phyloP scores from a whole-genome alignment of 2,329 filamentous ascomycete genomes.

The Colletotrichum cereale region DNA sequence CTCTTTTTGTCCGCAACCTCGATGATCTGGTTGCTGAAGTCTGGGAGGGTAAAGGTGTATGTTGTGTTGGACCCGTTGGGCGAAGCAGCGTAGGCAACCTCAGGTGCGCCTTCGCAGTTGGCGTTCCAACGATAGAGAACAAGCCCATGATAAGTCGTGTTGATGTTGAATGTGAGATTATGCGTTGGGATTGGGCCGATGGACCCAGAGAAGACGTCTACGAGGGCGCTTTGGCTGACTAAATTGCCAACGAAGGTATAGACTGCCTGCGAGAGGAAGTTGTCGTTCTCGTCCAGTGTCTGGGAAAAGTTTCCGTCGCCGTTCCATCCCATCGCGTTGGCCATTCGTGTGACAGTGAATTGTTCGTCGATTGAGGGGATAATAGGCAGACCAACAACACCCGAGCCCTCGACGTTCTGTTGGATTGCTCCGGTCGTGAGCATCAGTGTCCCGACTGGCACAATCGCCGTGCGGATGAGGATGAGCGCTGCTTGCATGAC shows the following conservation, averaged over 20 bases:
- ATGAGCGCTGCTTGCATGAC: slow-evolving; percentile 26
- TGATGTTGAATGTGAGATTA: slow-evolving; percentile 23
- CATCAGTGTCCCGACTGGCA: slow-evolving; percentile 26
- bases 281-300: slow-evolving; percentile 4
- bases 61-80: slow-evolving; percentile 9
- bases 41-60: slow-evolving; percentile 16
- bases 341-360: not conserved
- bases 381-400: slow-evolving; percentile 8
- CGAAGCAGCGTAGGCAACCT: not conserved
- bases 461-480: slow-evolving; percentile 21
- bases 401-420: not conserved
- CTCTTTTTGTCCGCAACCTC: not conserved
- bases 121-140: slow-evolving; percentile 16
- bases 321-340: slow-evolving; percentile 26
- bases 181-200: slow-evolving; percentile 24
- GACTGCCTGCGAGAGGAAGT: slow-evolving; percentile 11
- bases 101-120: slow-evolving; percentile 18
- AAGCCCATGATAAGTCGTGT: slow-evolving; percentile 22
- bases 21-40: slow-evolving; percentile 9
- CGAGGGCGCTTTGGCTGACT: slow-evolving; percentile 26
- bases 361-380: not conserved
- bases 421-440: slow-evolving; percentile 9
- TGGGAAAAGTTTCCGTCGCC: not conserved
- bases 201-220: slow-evolving; percentile 19
- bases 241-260: slow-evolving; percentile 27